A percentile compares a stretch with the other conserved stretches of the same genome.
Evolutionary conservation across 108 stramenopile genomes (phyloP).

Genomic region (Mediolabrus comicus): DNA sequence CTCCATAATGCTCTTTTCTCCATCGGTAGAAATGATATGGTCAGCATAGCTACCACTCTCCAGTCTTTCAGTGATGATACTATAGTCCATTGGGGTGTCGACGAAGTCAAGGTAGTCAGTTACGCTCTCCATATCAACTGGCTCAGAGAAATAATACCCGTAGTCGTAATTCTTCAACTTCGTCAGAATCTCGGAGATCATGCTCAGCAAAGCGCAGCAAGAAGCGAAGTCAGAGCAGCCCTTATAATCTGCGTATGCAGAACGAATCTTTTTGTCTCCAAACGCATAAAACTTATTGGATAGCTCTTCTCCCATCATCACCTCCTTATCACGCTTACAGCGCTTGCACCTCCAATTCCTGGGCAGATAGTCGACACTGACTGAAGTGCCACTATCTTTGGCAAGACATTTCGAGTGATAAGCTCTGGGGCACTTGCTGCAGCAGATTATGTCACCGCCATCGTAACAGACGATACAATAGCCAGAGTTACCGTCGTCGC

Average conservation of each 20-base stretch:
- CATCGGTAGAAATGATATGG: constrained; percentile 14
- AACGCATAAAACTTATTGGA: constrained; percentile 3
- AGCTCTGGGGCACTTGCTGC: constrained; percentile 34
- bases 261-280: constrained; percentile 15
- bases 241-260: constrained; percentile 33
- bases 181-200: constrained; percentile 12
- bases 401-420: constrained; percentile 34
- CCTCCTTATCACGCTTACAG: constrained; percentile 20
- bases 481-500: constrained; percentile 42
- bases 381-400: constrained; percentile 6
- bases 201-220: constrained; percentile 24
- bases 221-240: constrained; percentile 18
- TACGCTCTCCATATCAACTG: constrained; percentile 13
- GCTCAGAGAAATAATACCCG: constrained; percentile 39
- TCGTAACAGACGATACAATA: constrained; percentile 38
- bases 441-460: constrained; percentile 31
- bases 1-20: constrained; percentile 35
- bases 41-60: constrained; percentile 31
- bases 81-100: constrained; percentile 39
- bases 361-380: constrained; percentile 19
- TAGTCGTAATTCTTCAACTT: constrained; percentile 36
- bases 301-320: constrained; percentile 31
- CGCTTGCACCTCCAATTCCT: constrained; percentile 34
- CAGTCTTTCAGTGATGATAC: constrained; percentile 28
- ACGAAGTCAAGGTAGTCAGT: constrained; percentile 8